phyloP scores from a whole-genome alignment of 148 eudicot genomes.

The Vaccinium vitisidaea region DNA sequence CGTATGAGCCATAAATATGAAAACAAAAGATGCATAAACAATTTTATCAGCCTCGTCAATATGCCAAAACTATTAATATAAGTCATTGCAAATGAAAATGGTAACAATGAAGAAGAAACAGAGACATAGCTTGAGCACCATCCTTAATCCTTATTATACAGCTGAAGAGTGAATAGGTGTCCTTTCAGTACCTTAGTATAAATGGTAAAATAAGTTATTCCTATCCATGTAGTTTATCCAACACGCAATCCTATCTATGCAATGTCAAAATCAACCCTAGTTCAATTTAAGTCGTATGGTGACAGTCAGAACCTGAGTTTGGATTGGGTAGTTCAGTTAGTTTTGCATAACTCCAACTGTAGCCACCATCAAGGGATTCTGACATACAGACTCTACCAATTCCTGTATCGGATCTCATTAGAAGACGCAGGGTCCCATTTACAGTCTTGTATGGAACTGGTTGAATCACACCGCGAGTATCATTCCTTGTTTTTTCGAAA shows the following conservation, averaged over 20 bases:
- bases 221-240: neutral
- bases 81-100: conserved; percentile 1
- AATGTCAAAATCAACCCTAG: neutral
- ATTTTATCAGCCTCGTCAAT: neutral
- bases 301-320: conserved; percentile 70
- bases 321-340: conserved; percentile 88
- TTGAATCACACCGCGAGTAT: conserved; percentile 60
- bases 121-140: neutral
- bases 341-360: conserved; percentile 69
- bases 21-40: neutral
- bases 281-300: neutral
- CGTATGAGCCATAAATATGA: neutral
- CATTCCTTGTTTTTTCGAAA: conserved; percentile 16
- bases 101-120: neutral
- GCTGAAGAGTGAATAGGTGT: neutral
- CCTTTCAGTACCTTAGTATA: neutral
- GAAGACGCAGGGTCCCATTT: conserved; percentile 69
- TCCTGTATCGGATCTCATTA: conserved; percentile 63
- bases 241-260: neutral
- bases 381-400: conserved; percentile 68
- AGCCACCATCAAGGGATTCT: conserved; percentile 83
- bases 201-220: neutral
- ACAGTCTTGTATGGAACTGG: conserved; percentile 90
- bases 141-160: neutral
- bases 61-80: neutral